phyloP scores from a whole-genome alignment of 345 rosid genomes.

The Rubroshorea leprosula region DNA sequence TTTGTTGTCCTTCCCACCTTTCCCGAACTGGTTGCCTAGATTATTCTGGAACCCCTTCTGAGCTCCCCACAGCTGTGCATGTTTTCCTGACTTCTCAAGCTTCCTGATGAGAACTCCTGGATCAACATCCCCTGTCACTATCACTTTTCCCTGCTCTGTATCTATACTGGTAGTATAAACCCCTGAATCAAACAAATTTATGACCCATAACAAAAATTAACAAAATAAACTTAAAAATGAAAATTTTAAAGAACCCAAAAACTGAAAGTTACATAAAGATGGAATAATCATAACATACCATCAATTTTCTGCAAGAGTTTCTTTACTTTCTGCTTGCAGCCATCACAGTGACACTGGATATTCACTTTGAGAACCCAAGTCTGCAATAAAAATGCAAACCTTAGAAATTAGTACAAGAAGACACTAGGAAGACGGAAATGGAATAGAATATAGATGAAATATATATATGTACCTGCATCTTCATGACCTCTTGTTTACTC shows the following conservation, averaged over 20 bases:
- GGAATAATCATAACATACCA: constrained; percentile 35
- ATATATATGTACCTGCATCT: constrained; percentile 56
- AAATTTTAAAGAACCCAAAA: not conserved
- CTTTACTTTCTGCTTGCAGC: constrained; percentile 80
- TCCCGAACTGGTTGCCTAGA: constrained; percentile 43
- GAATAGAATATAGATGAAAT: not conserved
- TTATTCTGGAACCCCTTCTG: constrained; percentile 40
- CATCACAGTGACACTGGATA: constrained; percentile 75
- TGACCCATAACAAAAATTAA: not conserved
- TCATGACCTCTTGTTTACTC: constrained; percentile 70
- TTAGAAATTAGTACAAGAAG: not conserved
- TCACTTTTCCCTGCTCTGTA: constrained; percentile 82
- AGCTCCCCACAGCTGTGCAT: constrained; percentile 71
- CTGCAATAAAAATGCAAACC: constrained; percentile 36
- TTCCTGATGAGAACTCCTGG: constrained; percentile 63
- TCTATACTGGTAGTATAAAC: constrained; percentile 57
- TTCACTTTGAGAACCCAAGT: constrained; percentile 77
- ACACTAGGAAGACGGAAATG: not conserved
- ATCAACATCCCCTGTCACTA: constrained; percentile 79
- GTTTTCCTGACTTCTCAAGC: constrained; percentile 82
- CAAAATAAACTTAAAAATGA: not conserved
- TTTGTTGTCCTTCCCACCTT: constrained; percentile 43
- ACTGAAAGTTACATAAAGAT: no score
- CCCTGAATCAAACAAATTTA: constrained; percentile 32
- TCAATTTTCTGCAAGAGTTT: constrained; percentile 71